Evolutionary conservation across 345 rosid species (phyloP), one percentile per base, ranked within the genome.

Genomic region (Syzygium oleosum): DNA sequence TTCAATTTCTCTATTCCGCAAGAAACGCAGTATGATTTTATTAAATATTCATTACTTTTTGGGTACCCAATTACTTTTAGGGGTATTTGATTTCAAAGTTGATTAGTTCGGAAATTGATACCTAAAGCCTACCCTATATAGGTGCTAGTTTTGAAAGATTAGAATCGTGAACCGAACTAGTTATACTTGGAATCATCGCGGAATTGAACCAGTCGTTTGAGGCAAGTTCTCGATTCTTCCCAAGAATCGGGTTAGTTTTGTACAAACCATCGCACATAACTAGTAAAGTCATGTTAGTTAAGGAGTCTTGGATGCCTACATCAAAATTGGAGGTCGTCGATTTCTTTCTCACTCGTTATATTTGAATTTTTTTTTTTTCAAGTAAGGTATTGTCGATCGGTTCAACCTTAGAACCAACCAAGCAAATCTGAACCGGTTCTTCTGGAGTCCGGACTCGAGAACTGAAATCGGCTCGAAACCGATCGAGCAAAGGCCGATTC

Each of bases 131-230:
- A 61, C 31, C 17, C 38, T n/a, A n/a, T n/a, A 61, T n/a, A 61
- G 34, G 9, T 61, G 9, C 4, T 4, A 1, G 4, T n/a, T 61
- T 6, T 61, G 22, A 29, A 65, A 16, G 11, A 15, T 65, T 65
- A 65, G 6, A 65, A 29, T 8, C 19, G 12, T 65, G 6, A 3
- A 61, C 1, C 2, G 19, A 3, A n/a, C n/a, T 0, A 3, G 1
- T n/a, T 61, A 6, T 14, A 61, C 4, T 61, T 61, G 34, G 4
- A 61, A 61, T n/a, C 2, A 7, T 61, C 4, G 1, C 6, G 2
- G 1, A 61, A 61, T 14, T 0, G 1, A 65, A 29, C 5, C 12
- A 2, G 0, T 65, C 3, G 6, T 16, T 31, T 6, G 10, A 16
- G 1, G 15, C 12, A 31, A 65, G 12, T 65, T 65, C 43, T 31